Conservation (phyloP, 176 grass and related monocot genomes). For the Coix lacrymajobi region DNA sequence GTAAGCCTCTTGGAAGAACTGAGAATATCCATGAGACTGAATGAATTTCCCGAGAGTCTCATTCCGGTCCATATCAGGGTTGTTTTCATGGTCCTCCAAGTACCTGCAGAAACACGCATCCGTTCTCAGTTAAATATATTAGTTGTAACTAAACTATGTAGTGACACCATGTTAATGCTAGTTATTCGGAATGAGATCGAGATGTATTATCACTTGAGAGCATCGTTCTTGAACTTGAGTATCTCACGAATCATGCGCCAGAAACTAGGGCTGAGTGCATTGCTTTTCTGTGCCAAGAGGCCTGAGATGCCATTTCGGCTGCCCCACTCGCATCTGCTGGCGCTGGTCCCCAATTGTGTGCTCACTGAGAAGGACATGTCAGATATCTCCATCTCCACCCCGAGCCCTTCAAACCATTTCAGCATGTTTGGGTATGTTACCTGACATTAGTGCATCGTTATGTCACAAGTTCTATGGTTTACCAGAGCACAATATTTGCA, state of each 20-base stretch:
- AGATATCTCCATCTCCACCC: constrained; percentile 75
- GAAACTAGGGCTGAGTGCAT: constrained; percentile 61
- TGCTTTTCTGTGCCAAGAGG: constrained; percentile 71
- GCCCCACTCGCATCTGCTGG: constrained; percentile 70
- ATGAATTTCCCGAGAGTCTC: constrained; percentile 84
- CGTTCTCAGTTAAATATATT: not conserved
- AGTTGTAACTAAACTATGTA: not conserved
- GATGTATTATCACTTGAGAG: constrained; percentile 31
- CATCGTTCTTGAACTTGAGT: constrained; percentile 57
- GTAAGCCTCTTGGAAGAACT: constrained; percentile 73
- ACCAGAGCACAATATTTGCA: not conserved
- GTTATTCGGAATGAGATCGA: not conserved
- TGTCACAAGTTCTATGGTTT: not conserved
- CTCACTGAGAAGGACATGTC: constrained; percentile 94
- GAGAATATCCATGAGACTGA: constrained; percentile 62
- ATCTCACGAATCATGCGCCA: constrained; percentile 75
- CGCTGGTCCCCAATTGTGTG: constrained; percentile 20
- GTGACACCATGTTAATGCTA: not conserved
- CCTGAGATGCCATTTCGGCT: constrained; percentile 61
- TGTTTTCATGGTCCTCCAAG: constrained; percentile 65
- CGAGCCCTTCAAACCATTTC: constrained; percentile 74
- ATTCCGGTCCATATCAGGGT: constrained; percentile 56
- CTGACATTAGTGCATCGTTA: constrained; percentile 25
- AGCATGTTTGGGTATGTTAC: constrained; percentile 96
- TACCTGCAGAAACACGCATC: constrained; percentile 30